Base-by-base conservation (phyloP, 1,284 basidiomycete genomes). In the Austroboletus novae-zelandiae region DNA sequence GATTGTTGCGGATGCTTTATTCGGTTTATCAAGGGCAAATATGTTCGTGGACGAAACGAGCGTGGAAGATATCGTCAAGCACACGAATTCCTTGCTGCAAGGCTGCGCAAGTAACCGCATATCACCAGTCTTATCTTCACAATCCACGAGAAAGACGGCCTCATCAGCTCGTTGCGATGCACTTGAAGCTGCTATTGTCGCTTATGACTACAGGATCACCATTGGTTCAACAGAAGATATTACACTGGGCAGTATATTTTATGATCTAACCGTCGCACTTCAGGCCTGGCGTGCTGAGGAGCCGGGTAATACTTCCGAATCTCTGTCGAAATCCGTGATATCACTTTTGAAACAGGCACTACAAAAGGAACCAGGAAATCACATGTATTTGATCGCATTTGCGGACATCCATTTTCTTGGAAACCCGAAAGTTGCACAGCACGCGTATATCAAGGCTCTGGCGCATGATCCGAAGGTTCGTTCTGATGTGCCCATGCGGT, bases 361-460 rank as follows among this genome's bases (percentile, higher is more conserved):
- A 11, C 81, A 84, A 36, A 75, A 83, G 47, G 86, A 93, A 57
- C 83, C 92, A 5, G 75, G 76, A 18, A 91, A 91, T 59, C 80
- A 87, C 48, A 62, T 72, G 3, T 90, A 90, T 59, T 99, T 97
- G 97, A 80, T 83, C 57, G 79, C 85, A 1, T 71, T 96, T 15
- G 94, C 90, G 1, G 80, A 85, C 59, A 74, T 86, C n/a, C 74
- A 85, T 42, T 91, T 94, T 64, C 61, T 78, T n/a, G 68, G 73
- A 9, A 81, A 86, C 44, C 78, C 87, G 0, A 86, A 82, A 59
- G 71, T 81, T 1, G 86, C 92, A 6, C 97, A 99, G 67, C 95
- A 99, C 71, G 89, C 92, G 9, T 98, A 93, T 59, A 86, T 98
- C 62, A 89, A 84, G 46, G 90, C 95, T 8, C 72, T 98, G 47